Percentiles rank a stretch among this genome's conserved stretches.
phyloP scores from a whole-genome alignment of 2,329 filamentous ascomycete species.

The Apiospora saccharicola region DNA sequence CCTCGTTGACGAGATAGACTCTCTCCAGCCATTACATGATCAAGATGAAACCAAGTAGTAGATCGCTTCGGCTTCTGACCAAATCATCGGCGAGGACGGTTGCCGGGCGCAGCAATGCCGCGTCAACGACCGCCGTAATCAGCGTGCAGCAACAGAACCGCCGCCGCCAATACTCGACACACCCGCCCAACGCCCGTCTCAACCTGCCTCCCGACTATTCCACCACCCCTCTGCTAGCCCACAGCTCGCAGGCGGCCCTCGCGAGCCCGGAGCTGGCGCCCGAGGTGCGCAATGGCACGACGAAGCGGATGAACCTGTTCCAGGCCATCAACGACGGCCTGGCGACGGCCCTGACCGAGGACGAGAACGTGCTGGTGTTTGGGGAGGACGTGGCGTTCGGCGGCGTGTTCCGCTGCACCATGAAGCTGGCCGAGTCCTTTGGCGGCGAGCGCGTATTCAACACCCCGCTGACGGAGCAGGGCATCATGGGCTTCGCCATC shows the following conservation, averaged over 20 bases:
- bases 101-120: conserved; percentile 24
- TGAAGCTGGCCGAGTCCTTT: conserved; percentile 88
- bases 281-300: conserved; percentile 71
- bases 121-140: background rate
- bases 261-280: conserved; percentile 74
- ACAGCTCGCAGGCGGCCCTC: conserved; percentile 77
- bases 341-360: conserved; percentile 79
- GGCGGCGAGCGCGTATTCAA: conserved; percentile 94
- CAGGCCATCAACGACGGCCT: conserved; percentile 93
- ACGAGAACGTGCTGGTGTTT: conserved; percentile 89
- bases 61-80: conserved; percentile 33
- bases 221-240: conserved; percentile 80
- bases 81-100: conserved; percentile 33
- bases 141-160: conserved; percentile 26
- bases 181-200: conserved; percentile 68
- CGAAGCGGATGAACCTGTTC: conserved; percentile 91
- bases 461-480: conserved; percentile 92
- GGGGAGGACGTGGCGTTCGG: conserved; percentile 98
- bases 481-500: conserved; percentile 92
- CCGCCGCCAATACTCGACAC: conserved; percentile 56
- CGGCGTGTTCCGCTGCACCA: conserved; percentile 93
- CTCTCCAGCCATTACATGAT: background rate
- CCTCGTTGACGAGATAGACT: conserved; percentile 4
- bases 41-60: conserved; percentile 12
- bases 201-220: conserved; percentile 91